Base-by-base conservation (phyloP, 169 alveolate species). In the Cryptosporidium meleagridis region DNA sequence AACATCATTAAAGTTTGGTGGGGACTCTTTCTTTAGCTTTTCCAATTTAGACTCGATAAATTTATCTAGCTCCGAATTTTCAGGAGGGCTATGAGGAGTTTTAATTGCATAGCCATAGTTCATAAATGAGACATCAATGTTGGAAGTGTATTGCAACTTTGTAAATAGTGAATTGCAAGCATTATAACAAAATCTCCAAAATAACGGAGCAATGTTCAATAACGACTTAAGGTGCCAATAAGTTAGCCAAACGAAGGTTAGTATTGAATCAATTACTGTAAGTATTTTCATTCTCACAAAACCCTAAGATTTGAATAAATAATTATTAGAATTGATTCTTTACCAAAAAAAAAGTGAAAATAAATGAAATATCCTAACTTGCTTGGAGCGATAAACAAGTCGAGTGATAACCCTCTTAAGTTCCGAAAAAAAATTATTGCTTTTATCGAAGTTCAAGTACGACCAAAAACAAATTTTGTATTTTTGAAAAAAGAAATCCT, bases 71-170 rank as follows among this genome's bases (percentile, higher is more conserved):
- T 80, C 89, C 5, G 80, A n/a, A 16, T 80, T 80, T 39, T 80
- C 89, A 21, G 89, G 75, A n/a, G 80, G 89, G 31, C 80, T 41
- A 59, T 80, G 73, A 4, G 89, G 89, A 31, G 75, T 67, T 45
- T 51, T 80, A 21, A 58, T 65, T 37, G 89, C 89, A 62, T 80
- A 80, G 9, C 89, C 89, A 59, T 80, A 80, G 45, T 80, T 80
- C 89, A 80, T 80, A 62, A 80, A 80, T 23, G 89, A 80, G 16
- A 80, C 89, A 41, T 80, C 89, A 41, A 80, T 80, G 18, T 80
- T 80, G 1, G 55, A 41, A 51, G 89, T 80, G 37, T 62, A 67
- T 6, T 80, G 89, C 12, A 80, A 48, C 39, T 70, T 80, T 39
- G 89, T 80, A 65, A 80, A 80, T 48, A 80, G 31, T 5, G 73